A percentile compares a stretch with the other conserved stretches of the same genome.
Evolutionary conservation across 805 yeast genomes (phyloP).

Genomic region (Kregervanrija delftensis): DNA sequence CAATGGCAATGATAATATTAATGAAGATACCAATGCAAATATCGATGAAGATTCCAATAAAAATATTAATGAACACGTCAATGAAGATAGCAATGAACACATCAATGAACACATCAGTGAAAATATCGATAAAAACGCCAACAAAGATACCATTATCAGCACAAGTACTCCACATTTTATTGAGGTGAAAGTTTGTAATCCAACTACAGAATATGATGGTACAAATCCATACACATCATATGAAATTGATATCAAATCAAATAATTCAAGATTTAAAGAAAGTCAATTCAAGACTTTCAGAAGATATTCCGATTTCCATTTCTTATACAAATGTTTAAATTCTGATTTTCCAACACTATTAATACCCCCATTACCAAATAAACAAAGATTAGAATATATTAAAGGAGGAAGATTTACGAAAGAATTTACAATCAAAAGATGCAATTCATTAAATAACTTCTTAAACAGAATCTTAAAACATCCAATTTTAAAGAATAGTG

Average conservation of each 20-base stretch:
- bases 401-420: constrained; percentile 89
- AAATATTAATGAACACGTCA: no score
- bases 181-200: constrained; percentile 43
- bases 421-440: constrained; percentile 77
- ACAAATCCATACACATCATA: constrained; percentile 75
- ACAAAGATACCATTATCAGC: no score
- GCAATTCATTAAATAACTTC: constrained; percentile 74
- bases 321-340: constrained; percentile 63
- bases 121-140: no score
- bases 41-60: no score
- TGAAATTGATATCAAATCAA: constrained; percentile 54
- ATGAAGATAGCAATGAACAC: no score
- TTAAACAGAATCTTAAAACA: constrained; percentile 67
- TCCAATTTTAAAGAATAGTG: constrained; percentile 62
- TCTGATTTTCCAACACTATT: constrained; percentile 81
- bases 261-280: constrained; percentile 49
- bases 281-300: constrained; percentile 53
- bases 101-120: no score
- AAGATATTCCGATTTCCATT: constrained; percentile 81
- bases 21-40: no score
- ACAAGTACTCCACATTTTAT: constrained; percentile 13
- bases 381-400: constrained; percentile 81
- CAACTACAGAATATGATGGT: constrained; percentile 66
- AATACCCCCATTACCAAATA: constrained; percentile 92
- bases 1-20: no score